Conservation (phyloP, 1,284 basidiomycete species). For the Ganoderma leucocontextum region DNA sequence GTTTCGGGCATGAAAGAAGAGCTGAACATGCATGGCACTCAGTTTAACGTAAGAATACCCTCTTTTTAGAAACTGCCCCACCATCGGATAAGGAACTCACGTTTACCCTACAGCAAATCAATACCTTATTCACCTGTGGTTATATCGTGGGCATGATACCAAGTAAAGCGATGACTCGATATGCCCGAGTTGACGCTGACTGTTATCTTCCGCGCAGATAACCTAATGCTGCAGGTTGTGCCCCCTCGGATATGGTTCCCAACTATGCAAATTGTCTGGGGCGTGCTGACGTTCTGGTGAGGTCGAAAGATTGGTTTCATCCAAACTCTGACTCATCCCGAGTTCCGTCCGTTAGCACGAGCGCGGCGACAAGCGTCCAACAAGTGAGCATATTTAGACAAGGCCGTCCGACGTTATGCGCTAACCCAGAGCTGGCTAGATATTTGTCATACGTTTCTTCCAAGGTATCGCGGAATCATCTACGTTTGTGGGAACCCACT, state of each 20-base stretch:
- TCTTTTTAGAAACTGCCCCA: background rate
- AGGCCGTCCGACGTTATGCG: slow-evolving; percentile 22
- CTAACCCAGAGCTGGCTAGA: slow-evolving; percentile 45
- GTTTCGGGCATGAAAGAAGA: slow-evolving; percentile 88
- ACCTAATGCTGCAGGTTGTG: slow-evolving; percentile 67
- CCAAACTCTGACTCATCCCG: background rate
- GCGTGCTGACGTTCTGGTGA: slow-evolving; percentile 68
- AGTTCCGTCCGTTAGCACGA: slow-evolving; percentile 52
- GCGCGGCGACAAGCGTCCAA: slow-evolving; percentile 59
- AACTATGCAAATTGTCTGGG: slow-evolving; percentile 71
- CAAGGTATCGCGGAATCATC: slow-evolving; percentile 79
- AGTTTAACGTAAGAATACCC: slow-evolving; percentile 64
- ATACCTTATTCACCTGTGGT: slow-evolving; percentile 76
- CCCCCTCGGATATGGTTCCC: slow-evolving; percentile 74
- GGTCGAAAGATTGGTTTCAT: slow-evolving; percentile 9
- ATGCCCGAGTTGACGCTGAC: background rate
- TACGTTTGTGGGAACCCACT: slow-evolving; percentile 80
- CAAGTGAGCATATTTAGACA: slow-evolving; percentile 50
- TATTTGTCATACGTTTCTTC: slow-evolving; percentile 78
- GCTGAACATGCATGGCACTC: slow-evolving; percentile 71
- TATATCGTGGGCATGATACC: slow-evolving; percentile 80
- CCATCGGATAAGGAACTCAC: background rate
- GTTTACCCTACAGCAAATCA: slow-evolving; percentile 58
- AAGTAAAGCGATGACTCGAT: slow-evolving; percentile 47
- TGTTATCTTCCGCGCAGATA: slow-evolving; percentile 50